Evolutionary conservation across 768 basidiomycete species (phyloP).

Genomic region (Pleurotus tuber-regium): DNA sequence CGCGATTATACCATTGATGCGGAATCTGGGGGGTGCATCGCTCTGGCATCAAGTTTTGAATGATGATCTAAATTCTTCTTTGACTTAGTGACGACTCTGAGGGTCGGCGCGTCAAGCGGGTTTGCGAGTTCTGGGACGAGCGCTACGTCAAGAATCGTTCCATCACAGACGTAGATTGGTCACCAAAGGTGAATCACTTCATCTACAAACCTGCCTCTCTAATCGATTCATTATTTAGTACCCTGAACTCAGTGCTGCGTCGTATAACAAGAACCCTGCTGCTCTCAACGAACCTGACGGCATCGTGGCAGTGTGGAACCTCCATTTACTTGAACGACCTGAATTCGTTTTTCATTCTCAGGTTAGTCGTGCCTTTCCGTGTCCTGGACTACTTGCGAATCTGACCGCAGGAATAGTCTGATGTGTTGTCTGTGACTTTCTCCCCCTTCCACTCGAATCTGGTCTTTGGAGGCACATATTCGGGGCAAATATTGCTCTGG

Average conservation of each 20-base stretch:
- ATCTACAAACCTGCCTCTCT: background rate
- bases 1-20: conserved; percentile 93
- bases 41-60: too few species aligned
- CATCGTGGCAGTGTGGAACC: conserved; percentile 96
- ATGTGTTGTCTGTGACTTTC: conserved; percentile 94
- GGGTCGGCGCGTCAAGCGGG: conserved; percentile 83
- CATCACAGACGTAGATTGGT: conserved; percentile 97
- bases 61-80: too few species aligned
- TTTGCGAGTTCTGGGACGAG: conserved; percentile 94
- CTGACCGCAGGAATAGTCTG: conserved; percentile 60
- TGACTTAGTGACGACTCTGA: conserved; percentile 81
- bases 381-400: conserved; percentile 5
- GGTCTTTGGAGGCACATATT: conserved; percentile 98
- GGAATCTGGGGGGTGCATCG: conserved; percentile 80
- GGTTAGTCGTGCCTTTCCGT: conserved; percentile 43
- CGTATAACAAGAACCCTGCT: conserved; percentile 96
- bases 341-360: conserved; percentile 99
- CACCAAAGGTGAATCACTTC: conserved; percentile 69
- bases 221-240: conserved; percentile 59
- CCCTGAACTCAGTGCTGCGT: conserved; percentile 91
- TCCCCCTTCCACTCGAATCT: conserved; percentile 98
- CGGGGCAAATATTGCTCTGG: conserved; percentile 97
- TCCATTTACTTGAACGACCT: conserved; percentile 91
- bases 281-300: conserved; percentile 96
- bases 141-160: conserved; percentile 90